Evolutionary conservation across 2,329 filamentous ascomycete species (phyloP), one percentile per base, ranked within the genome.

Genomic region (Didymella glomerata): DNA sequence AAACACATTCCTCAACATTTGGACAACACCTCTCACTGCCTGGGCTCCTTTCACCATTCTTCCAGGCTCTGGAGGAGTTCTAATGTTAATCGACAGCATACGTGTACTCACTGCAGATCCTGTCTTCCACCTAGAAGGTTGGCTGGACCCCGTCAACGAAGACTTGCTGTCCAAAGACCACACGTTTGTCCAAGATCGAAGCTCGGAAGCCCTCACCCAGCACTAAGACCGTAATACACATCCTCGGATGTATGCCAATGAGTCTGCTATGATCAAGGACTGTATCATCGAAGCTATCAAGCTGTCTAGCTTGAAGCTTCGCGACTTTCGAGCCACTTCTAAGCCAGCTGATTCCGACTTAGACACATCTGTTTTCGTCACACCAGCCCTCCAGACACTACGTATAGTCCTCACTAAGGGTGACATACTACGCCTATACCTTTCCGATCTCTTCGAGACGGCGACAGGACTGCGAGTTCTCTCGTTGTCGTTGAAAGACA

Each of bases 41-140:
- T n/a, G n/a, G n/a, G n/a, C n/a, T n/a, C n/a, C n/a, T n/a, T n/a
- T n/a, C n/a, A n/a, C n/a, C n/a, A n/a, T n/a, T 28, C 27, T 28
- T 28, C 7, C 27, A 9, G 27, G n/a, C n/a, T n/a, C n/a, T n/a
- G n/a, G n/a, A n/a, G n/a, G n/a, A n/a, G n/a, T n/a, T n/a, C n/a
- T n/a, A n/a, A n/a, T n/a, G n/a, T n/a, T n/a, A n/a, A n/a, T n/a
- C 27, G 48, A 44, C 11, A 25, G 36, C 8, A 51, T 51, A 30
- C 48, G 48, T 22, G 6, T 51, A 11, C 8, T 32, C 13, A 51
- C 18, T 30, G 14, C 24, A 16, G 48, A 51, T 22, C 25, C 16
- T 42, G 24, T 20, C 1, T 32, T 24, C 13, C 48, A 51, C n/a
- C 48, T 51, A 8, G 48, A 38, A 51, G 48, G 48, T n/a, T 51